Evolutionary conservation across 306 rosid genomes (phyloP).

Genomic region (Inga leiocalycina): DNA sequence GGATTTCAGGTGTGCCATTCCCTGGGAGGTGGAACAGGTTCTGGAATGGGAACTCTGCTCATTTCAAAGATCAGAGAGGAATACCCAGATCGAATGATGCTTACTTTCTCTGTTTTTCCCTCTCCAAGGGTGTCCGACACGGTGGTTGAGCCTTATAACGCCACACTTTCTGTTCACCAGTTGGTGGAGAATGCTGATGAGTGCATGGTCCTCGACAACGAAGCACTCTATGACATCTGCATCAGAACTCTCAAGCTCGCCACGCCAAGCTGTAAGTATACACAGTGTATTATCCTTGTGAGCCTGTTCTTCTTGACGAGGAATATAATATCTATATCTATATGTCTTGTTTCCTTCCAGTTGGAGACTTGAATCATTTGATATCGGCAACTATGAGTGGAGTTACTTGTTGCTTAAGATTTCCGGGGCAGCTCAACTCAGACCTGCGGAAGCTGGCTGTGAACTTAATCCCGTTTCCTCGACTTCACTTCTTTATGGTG

Average conservation of each 20-base stretch:
- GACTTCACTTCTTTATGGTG: conserved; percentile 84
- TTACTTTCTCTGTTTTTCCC: conserved; percentile 75
- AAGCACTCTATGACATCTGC: conserved; percentile 63
- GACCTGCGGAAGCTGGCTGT: conserved; percentile 78
- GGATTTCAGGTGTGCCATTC: conserved; percentile 87
- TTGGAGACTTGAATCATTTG: conserved; percentile 83
- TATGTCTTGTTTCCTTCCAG: conserved; percentile 33
- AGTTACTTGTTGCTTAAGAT: conserved; percentile 80
- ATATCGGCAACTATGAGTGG: conserved; percentile 89
- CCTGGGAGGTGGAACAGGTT: conserved; percentile 88
- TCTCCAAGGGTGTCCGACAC: conserved; percentile 79
- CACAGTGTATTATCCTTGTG: not conserved
- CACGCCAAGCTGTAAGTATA: conserved; percentile 59
- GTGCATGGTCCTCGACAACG: conserved; percentile 70
- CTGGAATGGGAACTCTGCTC: conserved; percentile 91
- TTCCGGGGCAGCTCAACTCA: conserved; percentile 82
- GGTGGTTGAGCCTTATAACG: conserved; percentile 82
- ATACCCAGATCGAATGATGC: conserved; percentile 75
- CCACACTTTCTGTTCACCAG: conserved; percentile 82
- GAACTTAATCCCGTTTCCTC: conserved; percentile 78
- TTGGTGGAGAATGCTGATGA: conserved; percentile 76
- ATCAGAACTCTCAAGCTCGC: conserved; percentile 59
- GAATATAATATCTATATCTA: not conserved
- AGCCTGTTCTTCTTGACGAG: not conserved
- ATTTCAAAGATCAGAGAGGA: conserved; percentile 82